Conservation (phyloP, 805 yeast species). For the Starmerella stigmatis region DNA sequence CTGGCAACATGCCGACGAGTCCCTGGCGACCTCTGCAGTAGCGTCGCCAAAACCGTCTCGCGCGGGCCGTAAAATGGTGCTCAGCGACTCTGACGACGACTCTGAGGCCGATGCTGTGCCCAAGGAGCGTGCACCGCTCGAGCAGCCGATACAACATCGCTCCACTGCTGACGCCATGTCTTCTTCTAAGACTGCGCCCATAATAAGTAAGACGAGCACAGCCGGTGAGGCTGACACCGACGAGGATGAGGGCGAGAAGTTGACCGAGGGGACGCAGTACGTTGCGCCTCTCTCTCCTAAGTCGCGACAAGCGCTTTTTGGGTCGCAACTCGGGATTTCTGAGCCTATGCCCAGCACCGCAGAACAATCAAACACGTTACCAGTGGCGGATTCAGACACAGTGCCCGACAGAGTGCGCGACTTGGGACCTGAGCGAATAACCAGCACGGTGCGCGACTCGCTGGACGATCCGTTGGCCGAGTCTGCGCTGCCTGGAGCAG, state of each 20-base stretch:
- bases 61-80: background rate
- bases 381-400: background rate
- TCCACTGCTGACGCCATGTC: too few species aligned
- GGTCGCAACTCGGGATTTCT: background rate
- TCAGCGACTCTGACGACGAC: constrained; percentile 14
- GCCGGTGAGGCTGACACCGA: background rate
- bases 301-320: constrained; percentile 10
- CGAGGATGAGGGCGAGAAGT: background rate
- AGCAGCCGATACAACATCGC: too few species aligned
- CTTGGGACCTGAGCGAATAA: background rate
- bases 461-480: too few species aligned
- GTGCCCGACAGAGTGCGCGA: background rate
- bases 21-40: too few species aligned
- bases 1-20: too few species aligned
- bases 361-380: background rate
- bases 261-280: constrained; percentile 12
- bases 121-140: too few species aligned
- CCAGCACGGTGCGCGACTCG: too few species aligned
- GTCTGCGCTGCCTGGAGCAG: too few species aligned
- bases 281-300: constrained; percentile 6
- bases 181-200: too few species aligned
- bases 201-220: too few species aligned
- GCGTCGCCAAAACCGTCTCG: too few species aligned
- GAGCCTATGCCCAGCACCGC: background rate
- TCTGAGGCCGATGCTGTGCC: background rate